Evolutionary conservation across 2,329 filamentous ascomycete genomes (phyloP).

Genomic region (Pseudocercospora ulei): DNA sequence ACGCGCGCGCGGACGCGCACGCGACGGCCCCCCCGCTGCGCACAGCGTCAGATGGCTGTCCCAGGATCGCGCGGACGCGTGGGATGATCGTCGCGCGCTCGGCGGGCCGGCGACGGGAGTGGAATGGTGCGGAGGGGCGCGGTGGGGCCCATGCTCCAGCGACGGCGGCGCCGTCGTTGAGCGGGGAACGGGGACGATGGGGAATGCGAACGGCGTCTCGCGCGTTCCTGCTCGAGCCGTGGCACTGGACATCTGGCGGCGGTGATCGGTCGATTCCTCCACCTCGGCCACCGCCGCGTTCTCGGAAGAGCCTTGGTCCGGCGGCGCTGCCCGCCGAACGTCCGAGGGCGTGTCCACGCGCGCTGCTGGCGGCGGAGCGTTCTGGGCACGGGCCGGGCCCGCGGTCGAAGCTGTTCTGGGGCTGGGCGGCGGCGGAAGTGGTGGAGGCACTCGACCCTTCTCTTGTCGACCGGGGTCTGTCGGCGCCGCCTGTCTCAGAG

Average conservation of each 20-base stretch:
- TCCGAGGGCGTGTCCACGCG: not conserved
- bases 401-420: not conserved
- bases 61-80: slow-evolving; percentile 9
- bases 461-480: not conserved
- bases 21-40: not conserved
- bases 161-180: slow-evolving; percentile 12
- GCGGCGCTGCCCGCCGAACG: not conserved
- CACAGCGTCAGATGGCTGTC: slow-evolving; percentile 4
- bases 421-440: slow-evolving; percentile 1
- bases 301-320: not conserved
- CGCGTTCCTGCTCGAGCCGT: slow-evolving; percentile 2
- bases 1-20: not conserved
- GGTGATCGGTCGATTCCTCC: not conserved
- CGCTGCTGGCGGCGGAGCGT: not conserved
- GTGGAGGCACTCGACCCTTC: not conserved
- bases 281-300: not conserved
- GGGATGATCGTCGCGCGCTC: slow-evolving; percentile 9
- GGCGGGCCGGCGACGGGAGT: not conserved
- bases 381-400: not conserved
- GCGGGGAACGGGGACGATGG: not conserved
- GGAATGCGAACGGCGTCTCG: slow-evolving; percentile 8
- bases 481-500: slow-evolving; percentile 6
- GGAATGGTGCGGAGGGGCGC: not conserved
- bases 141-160: slow-evolving; percentile 5
- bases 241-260: not conserved